Conservation (phyloP, 805 yeast species). For the Teunomyces cretensis region DNA sequence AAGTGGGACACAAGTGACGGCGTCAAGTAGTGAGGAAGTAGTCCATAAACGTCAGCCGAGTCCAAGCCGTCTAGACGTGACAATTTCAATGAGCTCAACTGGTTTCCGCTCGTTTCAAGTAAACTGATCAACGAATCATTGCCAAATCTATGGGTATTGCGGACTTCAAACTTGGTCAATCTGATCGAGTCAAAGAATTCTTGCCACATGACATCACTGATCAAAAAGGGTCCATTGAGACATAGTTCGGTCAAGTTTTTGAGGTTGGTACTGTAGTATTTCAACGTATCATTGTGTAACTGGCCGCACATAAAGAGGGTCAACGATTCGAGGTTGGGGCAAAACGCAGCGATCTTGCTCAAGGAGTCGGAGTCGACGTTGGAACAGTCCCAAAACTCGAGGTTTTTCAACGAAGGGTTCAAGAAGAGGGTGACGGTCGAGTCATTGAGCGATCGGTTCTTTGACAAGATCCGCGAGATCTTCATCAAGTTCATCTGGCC, state of each 20-base stretch:
- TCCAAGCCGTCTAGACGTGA: constrained; percentile 73
- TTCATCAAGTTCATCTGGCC: constrained; percentile 70
- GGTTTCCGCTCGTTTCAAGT: constrained; percentile 55
- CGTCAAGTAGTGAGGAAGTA: constrained; percentile 61
- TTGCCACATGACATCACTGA: constrained; percentile 76
- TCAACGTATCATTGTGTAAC: constrained; percentile 71
- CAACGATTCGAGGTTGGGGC: constrained; percentile 68
- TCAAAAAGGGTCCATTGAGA: constrained; percentile 89
- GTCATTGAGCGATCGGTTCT: constrained; percentile 77
- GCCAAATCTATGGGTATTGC: constrained; percentile 82
- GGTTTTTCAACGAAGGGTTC: constrained; percentile 50
- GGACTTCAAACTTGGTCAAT: constrained; percentile 54
- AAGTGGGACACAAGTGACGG: constrained; percentile 49
- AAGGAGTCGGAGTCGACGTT: constrained; percentile 65
- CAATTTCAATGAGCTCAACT: constrained; percentile 57
- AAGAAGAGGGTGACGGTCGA: constrained; percentile 73
- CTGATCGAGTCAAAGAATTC: constrained; percentile 64
- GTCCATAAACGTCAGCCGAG: constrained; percentile 54
- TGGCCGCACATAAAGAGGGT: constrained; percentile 92
- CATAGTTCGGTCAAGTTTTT: constrained; percentile 51
- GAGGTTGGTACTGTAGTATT: constrained; percentile 61
- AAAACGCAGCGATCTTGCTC: constrained; percentile 68
- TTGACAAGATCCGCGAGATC: constrained; percentile 73
- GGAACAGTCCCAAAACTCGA: constrained; percentile 94
- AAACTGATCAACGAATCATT: constrained; percentile 63